Percentiles rank a stretch among this genome's conserved stretches.
These are phyloP conservation scores for Phaffia australis DNA, from an alignment of 768 basidiomycete species.

Conservation along the genomic window DNA sequence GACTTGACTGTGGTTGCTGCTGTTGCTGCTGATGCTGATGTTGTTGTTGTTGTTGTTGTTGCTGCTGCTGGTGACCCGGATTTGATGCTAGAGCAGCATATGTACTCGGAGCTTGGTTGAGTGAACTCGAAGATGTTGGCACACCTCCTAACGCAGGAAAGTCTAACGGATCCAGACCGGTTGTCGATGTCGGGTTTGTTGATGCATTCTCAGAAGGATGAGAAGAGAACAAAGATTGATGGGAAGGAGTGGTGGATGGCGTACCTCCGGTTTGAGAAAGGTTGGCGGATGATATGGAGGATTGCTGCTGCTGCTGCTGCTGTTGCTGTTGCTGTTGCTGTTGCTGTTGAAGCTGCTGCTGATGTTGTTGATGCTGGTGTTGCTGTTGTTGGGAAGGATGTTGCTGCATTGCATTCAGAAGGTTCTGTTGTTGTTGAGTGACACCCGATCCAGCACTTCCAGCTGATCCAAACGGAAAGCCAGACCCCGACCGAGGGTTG, in stretches of 20 bases:
- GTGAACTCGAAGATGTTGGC: no score
- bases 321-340: slow-evolving; percentile 9
- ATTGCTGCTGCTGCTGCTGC: slow-evolving; percentile 13
- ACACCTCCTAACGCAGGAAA: background rate
- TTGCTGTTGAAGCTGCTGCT: slow-evolving; percentile 11
- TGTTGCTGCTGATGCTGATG: background rate
- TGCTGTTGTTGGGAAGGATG: slow-evolving; percentile 3
- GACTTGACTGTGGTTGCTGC: background rate
- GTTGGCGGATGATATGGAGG: background rate
- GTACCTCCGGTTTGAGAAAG: slow-evolving; percentile 12
- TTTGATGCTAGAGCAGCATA: no score
- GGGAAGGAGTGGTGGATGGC: slow-evolving; percentile 25
- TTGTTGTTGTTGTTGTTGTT: no score
- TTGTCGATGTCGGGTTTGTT: background rate
- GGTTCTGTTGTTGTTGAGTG: no score
- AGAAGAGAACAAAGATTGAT: slow-evolving; percentile 26
- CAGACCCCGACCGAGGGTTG: background rate
- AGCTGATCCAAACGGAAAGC: no score
- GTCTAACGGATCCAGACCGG: background rate
- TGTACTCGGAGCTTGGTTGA: no score
- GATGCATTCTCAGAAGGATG: slow-evolving; percentile 1
- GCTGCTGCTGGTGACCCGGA: no score
- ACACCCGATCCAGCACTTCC: no score
- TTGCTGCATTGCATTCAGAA: no score
- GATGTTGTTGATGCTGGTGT: slow-evolving; percentile 7